A percentile compares a stretch with the other conserved stretches of the same genome.
These are phyloP conservation scores for Epichloe aotearoae DNA, from an alignment of 2,329 filamentous ascomycete genomes.

Conservation along the genomic window DNA sequence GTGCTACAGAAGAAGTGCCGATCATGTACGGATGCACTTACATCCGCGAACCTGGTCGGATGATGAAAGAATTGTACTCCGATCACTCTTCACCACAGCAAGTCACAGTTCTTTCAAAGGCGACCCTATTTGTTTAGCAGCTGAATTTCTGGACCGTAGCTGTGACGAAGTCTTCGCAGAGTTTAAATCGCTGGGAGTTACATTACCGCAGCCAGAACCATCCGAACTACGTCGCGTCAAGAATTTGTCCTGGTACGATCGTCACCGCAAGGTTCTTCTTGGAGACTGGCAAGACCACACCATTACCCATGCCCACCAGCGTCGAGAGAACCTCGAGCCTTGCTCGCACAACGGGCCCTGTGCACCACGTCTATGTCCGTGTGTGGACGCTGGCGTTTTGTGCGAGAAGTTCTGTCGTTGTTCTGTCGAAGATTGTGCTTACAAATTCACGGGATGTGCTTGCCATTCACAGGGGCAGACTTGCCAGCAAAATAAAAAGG, in stretches of 20 bases:
- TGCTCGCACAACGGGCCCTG: conserved; percentile 61
- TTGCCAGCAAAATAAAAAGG: conserved; percentile 42
- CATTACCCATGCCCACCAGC: conserved; percentile 39
- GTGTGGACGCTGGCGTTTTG: conserved; percentile 45
- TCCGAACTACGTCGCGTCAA: conserved; percentile 26
- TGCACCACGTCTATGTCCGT: conserved; percentile 45
- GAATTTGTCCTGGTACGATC: conserved; percentile 41
- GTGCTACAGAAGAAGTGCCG: conserved; percentile 23
- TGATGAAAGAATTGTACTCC: conserved; percentile 34
- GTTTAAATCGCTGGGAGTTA: conserved; percentile 14
- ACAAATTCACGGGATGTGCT: conserved; percentile 53
- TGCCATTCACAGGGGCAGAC: conserved; percentile 49
- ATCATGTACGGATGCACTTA: conserved; percentile 8
- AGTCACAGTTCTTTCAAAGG: conserved; percentile 26
- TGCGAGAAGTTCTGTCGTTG: conserved; percentile 64
- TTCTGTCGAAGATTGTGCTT: conserved; percentile 42
- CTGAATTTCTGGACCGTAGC: conserved; percentile 34
- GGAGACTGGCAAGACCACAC: conserved; percentile 44
- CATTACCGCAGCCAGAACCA: conserved; percentile 13
- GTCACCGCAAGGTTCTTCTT: conserved; percentile 38
- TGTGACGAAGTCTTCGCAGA: conserved; percentile 37
- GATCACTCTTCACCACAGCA: conserved; percentile 30
- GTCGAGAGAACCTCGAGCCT: conserved; percentile 45
- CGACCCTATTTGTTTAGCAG: conserved; percentile 35
- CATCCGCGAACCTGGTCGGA: conserved; percentile 29